Base-by-base conservation (phyloP, 2,329 filamentous ascomycete genomes). In the Hymenoscyphus fructigenus region DNA sequence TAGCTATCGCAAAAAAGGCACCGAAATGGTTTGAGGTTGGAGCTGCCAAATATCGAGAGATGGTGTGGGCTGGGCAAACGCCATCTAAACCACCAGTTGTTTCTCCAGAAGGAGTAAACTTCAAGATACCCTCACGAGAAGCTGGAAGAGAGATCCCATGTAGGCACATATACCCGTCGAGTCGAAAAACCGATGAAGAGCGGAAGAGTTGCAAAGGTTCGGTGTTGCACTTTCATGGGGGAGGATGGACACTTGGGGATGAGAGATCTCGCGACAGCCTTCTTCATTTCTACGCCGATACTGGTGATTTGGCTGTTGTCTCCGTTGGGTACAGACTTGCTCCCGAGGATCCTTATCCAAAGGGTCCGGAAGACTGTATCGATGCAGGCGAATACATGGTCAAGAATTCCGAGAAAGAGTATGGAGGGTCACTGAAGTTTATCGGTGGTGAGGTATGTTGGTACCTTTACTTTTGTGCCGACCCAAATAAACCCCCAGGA, bases 281-380 rank as follows among this genome's bases (percentile, higher is more conserved):
- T 38, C 76, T 87, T 12, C 78, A 82, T 61, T 77, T 77, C 67
- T 80, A 83, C 73, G 83, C 84, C 57, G 79, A 85, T 67, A 73
- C 76, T 32, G 80, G 77, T 57, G 76, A 81, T 44, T 65, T 85
- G 2, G 80, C 81, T 0, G 80, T 83, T 17, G 73, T 88, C 14
- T 84, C 81, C 0, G 79, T 87, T 6, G 85, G 85, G 0, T 88
- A 88, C 72, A 79, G 86, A 32, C 79, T 86, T 20, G 85, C 85
- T 0, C 86, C 86, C 0, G 85, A 88, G 71, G 65, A 87, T 68
- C 83, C 84, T 0, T 87, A 81, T 71, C 85, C 86, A 0, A 79
- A 78, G 0, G 82, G 79, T 0, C 79, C 80, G 3, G 78, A 88
- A 61, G 86, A 88, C 72, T 85, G 84, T 74, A 80, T 82, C 69